Evolutionary conservation across 495 filamentous ascomycete species (phyloP).

Genomic region (Letharia columbiana): DNA sequence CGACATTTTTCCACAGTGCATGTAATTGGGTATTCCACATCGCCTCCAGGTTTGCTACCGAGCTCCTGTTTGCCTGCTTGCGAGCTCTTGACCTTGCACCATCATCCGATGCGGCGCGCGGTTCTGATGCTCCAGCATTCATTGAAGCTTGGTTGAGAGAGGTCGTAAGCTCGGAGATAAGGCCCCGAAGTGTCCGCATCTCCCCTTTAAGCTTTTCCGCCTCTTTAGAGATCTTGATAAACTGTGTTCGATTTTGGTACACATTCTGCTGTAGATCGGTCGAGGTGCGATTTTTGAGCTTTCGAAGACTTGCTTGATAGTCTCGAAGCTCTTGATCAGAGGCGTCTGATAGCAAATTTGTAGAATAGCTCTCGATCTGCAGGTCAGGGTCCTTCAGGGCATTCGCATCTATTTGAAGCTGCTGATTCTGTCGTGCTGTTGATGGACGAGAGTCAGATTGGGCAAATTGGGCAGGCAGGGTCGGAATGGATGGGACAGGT

Average conservation of each 20-base stretch:
- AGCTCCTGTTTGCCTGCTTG: slow-evolving; percentile 43
- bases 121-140: slow-evolving; percentile 30
- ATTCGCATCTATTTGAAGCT: slow-evolving; percentile 55
- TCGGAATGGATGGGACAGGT: slow-evolving; percentile 54
- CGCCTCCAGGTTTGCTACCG: slow-evolving; percentile 85
- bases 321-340: slow-evolving; percentile 89
- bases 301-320: slow-evolving; percentile 66
- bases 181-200: slow-evolving; percentile 78
- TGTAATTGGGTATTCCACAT: slow-evolving; percentile 81
- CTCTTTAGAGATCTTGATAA: slow-evolving; percentile 98
- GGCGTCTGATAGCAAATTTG: slow-evolving; percentile 60
- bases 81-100: slow-evolving; percentile 34
- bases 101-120: slow-evolving; percentile 31
- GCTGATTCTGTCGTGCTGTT: slow-evolving; percentile 33
- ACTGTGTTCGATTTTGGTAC: slow-evolving; percentile 95
- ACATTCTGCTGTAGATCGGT: slow-evolving; percentile 92
- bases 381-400: slow-evolving; percentile 74
- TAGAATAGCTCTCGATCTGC: slow-evolving; percentile 49
- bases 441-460: slow-evolving; percentile 39
- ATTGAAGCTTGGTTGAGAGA: slow-evolving; percentile 63
- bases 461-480: slow-evolving; percentile 44
- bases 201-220: slow-evolving; percentile 95
- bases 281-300: slow-evolving; percentile 73
- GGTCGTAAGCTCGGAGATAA: slow-evolving; percentile 83
- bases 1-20: slow-evolving; percentile 86